Percentiles rank a stretch among this genome's conserved stretches.
These are phyloP conservation scores for Boletus rubescentipes DNA, from an alignment of 768 basidiomycete species.

Conservation along the genomic window DNA sequence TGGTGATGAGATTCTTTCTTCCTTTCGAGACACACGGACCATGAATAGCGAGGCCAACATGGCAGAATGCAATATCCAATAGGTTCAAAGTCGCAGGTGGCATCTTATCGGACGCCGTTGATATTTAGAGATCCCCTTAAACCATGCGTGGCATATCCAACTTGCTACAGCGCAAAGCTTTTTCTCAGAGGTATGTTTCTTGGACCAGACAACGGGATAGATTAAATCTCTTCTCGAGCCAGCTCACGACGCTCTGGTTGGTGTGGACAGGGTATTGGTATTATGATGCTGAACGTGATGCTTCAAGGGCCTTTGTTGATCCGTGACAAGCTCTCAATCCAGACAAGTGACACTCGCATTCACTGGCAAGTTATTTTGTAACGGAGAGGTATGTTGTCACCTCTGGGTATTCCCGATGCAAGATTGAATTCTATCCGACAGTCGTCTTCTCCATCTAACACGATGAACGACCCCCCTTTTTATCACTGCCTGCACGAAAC, in stretches of 20 bases:
- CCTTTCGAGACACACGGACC: no score
- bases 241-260: conserved; percentile 50
- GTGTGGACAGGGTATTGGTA: conserved; percentile 50
- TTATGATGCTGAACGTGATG: not conserved
- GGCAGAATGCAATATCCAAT: conserved; percentile 35
- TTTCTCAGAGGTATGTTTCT: conserved; percentile 40
- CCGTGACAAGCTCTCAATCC: conserved; percentile 46
- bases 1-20: no score
- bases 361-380: conserved; percentile 57
- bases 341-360: conserved; percentile 47
- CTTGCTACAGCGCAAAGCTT: conserved; percentile 54
- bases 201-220: not conserved
- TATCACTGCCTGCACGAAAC: not conserved
- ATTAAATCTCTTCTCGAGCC: not conserved
- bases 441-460: conserved; percentile 65
- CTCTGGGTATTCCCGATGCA: no score
- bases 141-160: conserved; percentile 55
- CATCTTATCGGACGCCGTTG: conserved; percentile 50
- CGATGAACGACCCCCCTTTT: conserved; percentile 35
- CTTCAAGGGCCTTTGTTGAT: not conserved
- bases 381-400: conserved; percentile 48
- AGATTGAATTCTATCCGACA: not conserved
- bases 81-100: conserved; percentile 53
- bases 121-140: conserved; percentile 52
- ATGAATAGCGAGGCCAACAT: not conserved